Base-by-base conservation (phyloP, 768 basidiomycete genomes). In the Suillus discolor region DNA sequence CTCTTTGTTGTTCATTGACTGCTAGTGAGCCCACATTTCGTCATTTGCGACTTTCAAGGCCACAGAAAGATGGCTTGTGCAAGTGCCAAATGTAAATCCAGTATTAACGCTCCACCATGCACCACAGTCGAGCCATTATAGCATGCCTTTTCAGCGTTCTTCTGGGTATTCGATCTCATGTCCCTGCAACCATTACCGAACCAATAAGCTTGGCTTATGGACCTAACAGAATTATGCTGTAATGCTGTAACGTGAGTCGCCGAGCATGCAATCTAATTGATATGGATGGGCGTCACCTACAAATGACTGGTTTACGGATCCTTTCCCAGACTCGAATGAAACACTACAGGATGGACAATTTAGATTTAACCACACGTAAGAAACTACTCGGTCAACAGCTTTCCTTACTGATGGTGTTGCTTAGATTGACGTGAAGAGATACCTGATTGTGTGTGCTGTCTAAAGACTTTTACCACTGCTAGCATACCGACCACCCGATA, bases 241-340 rank as follows among this genome's bases (percentile, higher is more conserved):
- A 83, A 81, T 85, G 79, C 69, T 84, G 47, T 73, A 83, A 65
- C 84, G 84, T 84, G 65, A 67, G 77, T 72, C 11, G 47, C 38
- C 38, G 34, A 13, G 25, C 25, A 25, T 61, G 63, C 42, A 25
- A 36, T 55, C 53, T 51, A 34, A 20, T 41, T 65, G 28, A 49
- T 53, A 20, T 28, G 18, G 36, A 36, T 18, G 6, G 1, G 28
- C 16, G 64, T 44, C 41, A 23, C 25, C 12, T 49, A 23, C 78
- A 93, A 91, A 92, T 92, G 90, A 89, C 85, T 89, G 70, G 77
- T 85, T 83, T 25, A 81, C 82, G 36, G 90, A 92, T 71, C 87
- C 91, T 18, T 78, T 92, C 18, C 79, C 77, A 11, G 89, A 91
- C 77, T 92, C 90, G 11, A 90, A 93, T 70, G 89, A 89, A 41